These are phyloP conservation scores for Xylaria sp. DNA, from an alignment of 2,329 filamentous ascomycete species.

Conservation along the genomic window DNA sequence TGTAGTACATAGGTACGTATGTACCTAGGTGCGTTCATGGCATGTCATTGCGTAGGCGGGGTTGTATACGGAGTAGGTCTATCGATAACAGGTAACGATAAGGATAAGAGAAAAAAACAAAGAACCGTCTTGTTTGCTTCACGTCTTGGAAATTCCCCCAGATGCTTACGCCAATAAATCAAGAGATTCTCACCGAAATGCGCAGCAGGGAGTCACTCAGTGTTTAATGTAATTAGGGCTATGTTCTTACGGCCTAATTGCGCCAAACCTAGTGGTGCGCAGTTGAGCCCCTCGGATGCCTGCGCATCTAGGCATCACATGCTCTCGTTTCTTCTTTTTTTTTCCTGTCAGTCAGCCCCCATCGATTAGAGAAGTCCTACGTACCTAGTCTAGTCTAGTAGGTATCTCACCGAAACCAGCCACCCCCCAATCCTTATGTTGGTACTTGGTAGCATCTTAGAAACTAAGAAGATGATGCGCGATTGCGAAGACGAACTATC, in stretches of 20 bases:
- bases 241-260: neutral
- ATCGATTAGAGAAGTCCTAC: neutral
- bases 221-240: neutral
- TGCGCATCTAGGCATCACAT: neutral
- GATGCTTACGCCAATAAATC: neutral
- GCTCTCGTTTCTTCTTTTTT: neutral
- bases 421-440: no score
- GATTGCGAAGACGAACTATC: neutral
- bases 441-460: no score
- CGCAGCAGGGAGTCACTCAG: neutral
- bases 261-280: neutral
- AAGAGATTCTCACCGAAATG: neutral
- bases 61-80: no score
- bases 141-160: neutral
- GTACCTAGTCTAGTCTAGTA: neutral
- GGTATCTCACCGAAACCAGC: no score
- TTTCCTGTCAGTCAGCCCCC: neutral
- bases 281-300: neutral
- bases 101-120: no score
- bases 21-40: no score
- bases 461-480: neutral
- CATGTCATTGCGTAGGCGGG: no score
- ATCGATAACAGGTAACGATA: no score
- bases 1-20: no score
- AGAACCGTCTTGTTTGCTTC: neutral